Conservation (phyloP, 257 asterid species). For the Haberlea rhodopensis region DNA sequence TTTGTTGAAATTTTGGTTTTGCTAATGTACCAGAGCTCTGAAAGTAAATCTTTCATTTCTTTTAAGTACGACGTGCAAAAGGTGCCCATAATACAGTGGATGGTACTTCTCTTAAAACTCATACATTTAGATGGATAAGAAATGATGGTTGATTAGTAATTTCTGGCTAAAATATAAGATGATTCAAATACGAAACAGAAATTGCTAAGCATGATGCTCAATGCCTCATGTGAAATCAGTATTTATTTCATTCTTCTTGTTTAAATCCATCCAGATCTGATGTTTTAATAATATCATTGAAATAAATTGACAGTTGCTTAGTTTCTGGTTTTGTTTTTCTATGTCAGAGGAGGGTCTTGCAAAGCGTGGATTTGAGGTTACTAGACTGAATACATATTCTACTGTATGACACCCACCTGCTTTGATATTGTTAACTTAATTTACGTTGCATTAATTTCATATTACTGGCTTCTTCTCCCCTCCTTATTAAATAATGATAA, state of each 20-base stretch:
- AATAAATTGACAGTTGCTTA: neutral
- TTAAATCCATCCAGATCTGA: neutral
- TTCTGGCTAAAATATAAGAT: neutral
- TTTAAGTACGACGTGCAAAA: neutral
- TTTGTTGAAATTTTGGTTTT: slow-evolving; percentile 2
- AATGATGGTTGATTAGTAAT: neutral
- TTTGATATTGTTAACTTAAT: neutral
- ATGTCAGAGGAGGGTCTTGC: slow-evolving; percentile 83
- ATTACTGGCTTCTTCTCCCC: neutral
- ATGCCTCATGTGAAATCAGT: neutral
- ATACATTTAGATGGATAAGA: neutral
- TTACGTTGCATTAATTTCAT: slow-evolving; percentile 10
- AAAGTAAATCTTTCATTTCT: neutral
- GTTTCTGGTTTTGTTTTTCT: slow-evolving; percentile 8
- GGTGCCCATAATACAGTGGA: neutral
- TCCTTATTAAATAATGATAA: slow-evolving; percentile 1
- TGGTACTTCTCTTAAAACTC: neutral
- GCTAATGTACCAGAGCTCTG: neutral
- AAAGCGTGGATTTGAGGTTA: slow-evolving; percentile 85
- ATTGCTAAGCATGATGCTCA: neutral
- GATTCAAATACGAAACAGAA: neutral
- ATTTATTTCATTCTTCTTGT: neutral
- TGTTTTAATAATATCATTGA: neutral
- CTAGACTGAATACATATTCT: slow-evolving; percentile 85
- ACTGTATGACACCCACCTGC: slow-evolving; percentile 61